phyloP scores from a whole-genome alignment of 2,329 filamentous ascomycete genomes.

The Fusarium annulatum region DNA sequence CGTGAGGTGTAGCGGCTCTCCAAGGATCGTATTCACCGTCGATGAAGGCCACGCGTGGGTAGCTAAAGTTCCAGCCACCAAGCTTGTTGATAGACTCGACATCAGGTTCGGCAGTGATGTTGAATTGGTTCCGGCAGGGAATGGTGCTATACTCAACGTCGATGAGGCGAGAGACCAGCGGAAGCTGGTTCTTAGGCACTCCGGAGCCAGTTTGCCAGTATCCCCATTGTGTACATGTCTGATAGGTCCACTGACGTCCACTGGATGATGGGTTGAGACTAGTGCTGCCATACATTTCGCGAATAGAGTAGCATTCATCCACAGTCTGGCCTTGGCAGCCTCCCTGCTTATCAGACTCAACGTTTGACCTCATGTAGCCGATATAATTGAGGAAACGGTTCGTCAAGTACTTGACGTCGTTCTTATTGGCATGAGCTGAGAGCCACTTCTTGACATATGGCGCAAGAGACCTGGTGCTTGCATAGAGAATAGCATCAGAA shows the following conservation, averaged over 20 bases:
- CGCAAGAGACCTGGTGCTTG: slow-evolving; percentile 52
- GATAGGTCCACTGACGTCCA: slow-evolving; percentile 61
- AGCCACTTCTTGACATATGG: slow-evolving; percentile 55
- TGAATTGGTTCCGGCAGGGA: slow-evolving; percentile 76
- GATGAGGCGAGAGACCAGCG: slow-evolving; percentile 77
- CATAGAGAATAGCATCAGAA: slow-evolving; percentile 55
- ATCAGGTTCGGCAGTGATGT: slow-evolving; percentile 72
- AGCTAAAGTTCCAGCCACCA: slow-evolving; percentile 78
- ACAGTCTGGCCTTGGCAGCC: slow-evolving; percentile 43
- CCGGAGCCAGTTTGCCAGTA: slow-evolving; percentile 80
- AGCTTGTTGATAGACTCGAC: slow-evolving; percentile 78
- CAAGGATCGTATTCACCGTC: slow-evolving; percentile 85
- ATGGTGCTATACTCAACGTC: slow-evolving; percentile 70
- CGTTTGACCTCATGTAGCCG: slow-evolving; percentile 53
- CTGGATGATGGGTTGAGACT: slow-evolving; percentile 32
- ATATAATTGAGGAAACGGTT: slow-evolving; percentile 64
- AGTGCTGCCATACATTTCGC: slow-evolving; percentile 34
- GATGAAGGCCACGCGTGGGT: slow-evolving; percentile 78
- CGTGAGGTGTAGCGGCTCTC: slow-evolving; percentile 78
- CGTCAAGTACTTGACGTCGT: slow-evolving; percentile 52
- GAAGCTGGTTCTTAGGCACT: slow-evolving; percentile 70
- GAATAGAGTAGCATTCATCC: slow-evolving; percentile 48
- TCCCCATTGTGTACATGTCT: slow-evolving; percentile 76
- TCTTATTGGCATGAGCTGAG: slow-evolving; percentile 53
- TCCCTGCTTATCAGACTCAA: slow-evolving; percentile 44